A percentile compares a stretch with the other conserved stretches of the same genome.
phyloP scores from a whole-genome alignment of 306 rosid genomes.

The Comarum palustre region DNA sequence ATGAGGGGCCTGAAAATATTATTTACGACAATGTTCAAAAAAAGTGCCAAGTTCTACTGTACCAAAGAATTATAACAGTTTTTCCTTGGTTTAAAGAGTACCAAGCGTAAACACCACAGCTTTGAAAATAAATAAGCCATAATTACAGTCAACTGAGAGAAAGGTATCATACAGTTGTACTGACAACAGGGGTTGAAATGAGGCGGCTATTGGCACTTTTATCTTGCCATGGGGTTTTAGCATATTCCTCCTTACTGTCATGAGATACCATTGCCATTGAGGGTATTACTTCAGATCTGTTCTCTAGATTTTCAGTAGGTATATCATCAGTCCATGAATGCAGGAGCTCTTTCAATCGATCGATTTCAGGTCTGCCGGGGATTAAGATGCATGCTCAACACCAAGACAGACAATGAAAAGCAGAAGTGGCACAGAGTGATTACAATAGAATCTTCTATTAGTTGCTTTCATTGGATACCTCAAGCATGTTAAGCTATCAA shows the following conservation, averaged over 20 bases:
- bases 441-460: neutral
- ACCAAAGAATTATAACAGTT: neutral
- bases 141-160: slow-evolving; percentile 1
- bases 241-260: slow-evolving; percentile 35
- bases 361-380: slow-evolving; percentile 74
- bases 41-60: slow-evolving; percentile 9
- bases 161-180: slow-evolving; percentile 49
- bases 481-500: neutral
- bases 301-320: slow-evolving; percentile 43
- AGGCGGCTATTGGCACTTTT: slow-evolving; percentile 36
- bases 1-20: slow-evolving; percentile 60
- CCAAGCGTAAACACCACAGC: too few species aligned
- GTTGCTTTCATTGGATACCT: neutral
- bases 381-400: slow-evolving; percentile 13
- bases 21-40: slow-evolving; percentile 20
- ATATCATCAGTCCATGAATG: slow-evolving; percentile 60
- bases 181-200: slow-evolving; percentile 41
- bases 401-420: neutral
- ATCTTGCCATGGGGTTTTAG: slow-evolving; percentile 32
- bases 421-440: neutral
- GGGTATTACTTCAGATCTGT: slow-evolving; percentile 38
- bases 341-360: slow-evolving; percentile 75
- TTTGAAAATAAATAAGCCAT: neutral
- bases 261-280: slow-evolving; percentile 34
- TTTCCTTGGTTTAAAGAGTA: too few species aligned